Evolutionary conservation across 2,329 filamentous ascomycete genomes (phyloP).

Genomic region (Aspergillus sojae): DNA sequence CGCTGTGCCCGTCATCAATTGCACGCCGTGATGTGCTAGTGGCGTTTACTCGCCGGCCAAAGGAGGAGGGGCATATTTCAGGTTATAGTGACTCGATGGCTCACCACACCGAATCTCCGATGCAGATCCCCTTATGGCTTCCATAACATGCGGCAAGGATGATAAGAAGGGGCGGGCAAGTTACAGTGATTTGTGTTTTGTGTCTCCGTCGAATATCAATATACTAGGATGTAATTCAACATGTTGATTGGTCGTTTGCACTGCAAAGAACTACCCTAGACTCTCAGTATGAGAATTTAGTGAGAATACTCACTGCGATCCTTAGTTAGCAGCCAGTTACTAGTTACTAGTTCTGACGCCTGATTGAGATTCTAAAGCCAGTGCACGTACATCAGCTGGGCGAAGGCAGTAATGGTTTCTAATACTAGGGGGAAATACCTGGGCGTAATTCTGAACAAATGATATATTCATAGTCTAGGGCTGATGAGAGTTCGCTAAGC

Average conservation of each 20-base stretch:
- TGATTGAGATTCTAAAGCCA: too few species aligned
- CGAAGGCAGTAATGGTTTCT: too few species aligned
- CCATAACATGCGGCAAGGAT: not conserved
- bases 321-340: too few species aligned
- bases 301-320: too few species aligned
- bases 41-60: not conserved
- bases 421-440: too few species aligned
- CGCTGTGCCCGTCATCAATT: not conserved
- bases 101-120: not conserved
- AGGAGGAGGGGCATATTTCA: not conserved
- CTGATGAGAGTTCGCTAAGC: too few species aligned
- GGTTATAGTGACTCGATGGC: not conserved
- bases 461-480: too few species aligned
- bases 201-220: not conserved
- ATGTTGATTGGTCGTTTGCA: not conserved
- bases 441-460: too few species aligned
- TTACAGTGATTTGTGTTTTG: not conserved
- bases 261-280: not conserved
- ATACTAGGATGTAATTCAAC: not conserved
- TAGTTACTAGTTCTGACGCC: too few species aligned
- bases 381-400: too few species aligned
- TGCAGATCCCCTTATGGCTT: not conserved
- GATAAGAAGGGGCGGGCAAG: not conserved
- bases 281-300: not conserved
- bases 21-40: not conserved